Base-by-base conservation (phyloP, 2,329 filamentous ascomycete genomes). In the Botryotinia convoluta region DNA sequence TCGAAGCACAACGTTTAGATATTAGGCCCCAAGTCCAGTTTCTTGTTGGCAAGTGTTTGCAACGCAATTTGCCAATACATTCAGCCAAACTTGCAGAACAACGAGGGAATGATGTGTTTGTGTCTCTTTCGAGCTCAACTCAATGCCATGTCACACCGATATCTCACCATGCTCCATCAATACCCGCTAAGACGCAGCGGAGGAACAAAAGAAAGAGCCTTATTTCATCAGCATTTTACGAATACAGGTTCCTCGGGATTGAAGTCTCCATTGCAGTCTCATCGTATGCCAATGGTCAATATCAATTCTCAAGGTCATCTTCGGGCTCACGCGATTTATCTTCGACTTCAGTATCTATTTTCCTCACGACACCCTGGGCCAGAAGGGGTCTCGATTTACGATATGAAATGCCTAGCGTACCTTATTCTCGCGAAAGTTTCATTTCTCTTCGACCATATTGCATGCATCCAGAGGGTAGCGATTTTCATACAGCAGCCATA, bases 211-310 rank as follows among this genome's bases (percentile, higher is more conserved):
- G n/a, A 29, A 29, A n/a, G 26, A 54, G 7, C 3, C 51, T 54
- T 0, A 18, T 54, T 18, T 18, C n/a, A 3, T 54, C 51, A 54
- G 29, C 26, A 29, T 54, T 1, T 0, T 29, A 54, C n/a, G 2
- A 29, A 4, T 54, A 54, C 14, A 18, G 5, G 6, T 54, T 54
- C 6, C n/a, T 29, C 51, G 51, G 51, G 3, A 4, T 54, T 54
- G 0, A 16, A 1, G n/a, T 54, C 3, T 54, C 14, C n/a, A n/a
- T 54, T 14, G 0, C 14, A 29, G 1, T 54, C 5, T 18, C 14
- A 29, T 54, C 51, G 0, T 5, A 54, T 29, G 0, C 51, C 26
- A 29, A 29, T 54, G 2, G 0, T 54, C n/a, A 29, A 54, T 18
- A 54, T 29, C n/a, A 54, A 16, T 54, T 29, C 14, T 54, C n/a